Evolutionary conservation across 2,329 filamentous ascomycete species (phyloP), one percentile per base, ranked within the genome.

Genomic region (Cordyceps cateniannulata): DNA sequence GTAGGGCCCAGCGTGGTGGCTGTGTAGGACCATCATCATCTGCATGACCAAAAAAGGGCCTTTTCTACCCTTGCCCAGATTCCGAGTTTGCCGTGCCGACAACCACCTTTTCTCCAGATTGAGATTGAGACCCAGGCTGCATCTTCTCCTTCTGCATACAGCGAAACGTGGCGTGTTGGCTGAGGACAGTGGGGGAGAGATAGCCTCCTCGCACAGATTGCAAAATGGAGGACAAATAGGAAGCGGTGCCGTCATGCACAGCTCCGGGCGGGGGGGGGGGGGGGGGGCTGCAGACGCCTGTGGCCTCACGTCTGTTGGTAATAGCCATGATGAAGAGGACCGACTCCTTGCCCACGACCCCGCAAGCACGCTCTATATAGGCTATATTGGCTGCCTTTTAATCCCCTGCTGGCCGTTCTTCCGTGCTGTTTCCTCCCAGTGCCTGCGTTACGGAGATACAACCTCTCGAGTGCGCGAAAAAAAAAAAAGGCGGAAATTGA

Each of bases 61-160:
- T 7, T 42, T 42, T 42, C 4, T 22, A 18, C n/a, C n/a, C 9
- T 29, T 20, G 52, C 52, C 29, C n/a, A 16, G 5, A 35, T 51
- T 51, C 56, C 56, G 56, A 51, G n/a, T 59, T 59, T 59, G 56
- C 56, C 56, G 56, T 59, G 56, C 56, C 56, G 47, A 44, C 12
- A 22, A 22, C 42, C 44, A 18, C 20, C 4, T 12, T 9, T 35
- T 35, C 32, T 35, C 32, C 32, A 10, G 32, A 35, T 12, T 35
- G 32, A n/a, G n/a, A n/a, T n/a, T n/a, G n/a, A n/a, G n/a, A 35
- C 32, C 14, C 8, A 9, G 32, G 5, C 3, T 35, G 14, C 32
- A 12, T 35, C 8, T 35, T 35, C 32, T 35, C 32, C 32, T 14
- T 14, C 16, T 42, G 38, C 38, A 42, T 42, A n/a, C 38, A 16